Base-by-base conservation (phyloP, 2,329 filamentous ascomycete genomes). In the Phialemoniopsis sp. region DNA sequence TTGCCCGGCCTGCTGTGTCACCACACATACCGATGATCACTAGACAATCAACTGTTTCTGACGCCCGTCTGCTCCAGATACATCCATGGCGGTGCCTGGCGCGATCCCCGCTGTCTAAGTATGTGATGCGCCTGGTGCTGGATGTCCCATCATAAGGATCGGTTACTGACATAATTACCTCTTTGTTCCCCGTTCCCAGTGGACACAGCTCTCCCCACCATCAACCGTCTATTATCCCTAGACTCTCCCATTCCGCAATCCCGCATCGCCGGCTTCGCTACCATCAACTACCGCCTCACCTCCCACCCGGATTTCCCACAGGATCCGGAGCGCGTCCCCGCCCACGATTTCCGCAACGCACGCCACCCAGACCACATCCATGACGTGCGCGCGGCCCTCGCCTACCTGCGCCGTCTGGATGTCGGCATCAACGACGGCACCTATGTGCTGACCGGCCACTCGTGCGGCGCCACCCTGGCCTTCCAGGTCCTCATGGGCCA, bases 81-180 rank as follows among this genome's bases (percentile, higher is more conserved):
- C 56, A 69, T 83, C 51, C 79, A 83, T 53, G 79, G 79, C 47
- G 79, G 79, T 45, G 78, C 71, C 44, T 83, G 79, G 79, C 68
- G 78, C 42, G 80, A 83, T 55, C 77, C 78, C 32, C 59, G 59
- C 38, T 26, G 21, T 10, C 21, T 26, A 10, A 26, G 21, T 26
- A 26, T 6, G 21, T 26, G 21, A 26, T 6, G 6, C 21, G 10
- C 21, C 21, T 26, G 6, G 10, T 26, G 21, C 21, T 26, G 21
- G 21, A 26, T 10, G 10, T 6, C 21, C 10, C 21, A 26, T 6
- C 21, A 26, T 26, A n/a, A n/a, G n/a, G n/a, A n/a, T n/a, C n/a
- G n/a, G n/a, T n/a, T 26, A 6, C 21, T 26, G 21, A 10, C 6
- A 6, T 26, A 26, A 26, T 10, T 6, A 10, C 6, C 21, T 26